These are phyloP conservation scores for Monocercomonoides exilis DNA, from an alignment of 78 protist genomes.

Conservation along the genomic window DNA sequence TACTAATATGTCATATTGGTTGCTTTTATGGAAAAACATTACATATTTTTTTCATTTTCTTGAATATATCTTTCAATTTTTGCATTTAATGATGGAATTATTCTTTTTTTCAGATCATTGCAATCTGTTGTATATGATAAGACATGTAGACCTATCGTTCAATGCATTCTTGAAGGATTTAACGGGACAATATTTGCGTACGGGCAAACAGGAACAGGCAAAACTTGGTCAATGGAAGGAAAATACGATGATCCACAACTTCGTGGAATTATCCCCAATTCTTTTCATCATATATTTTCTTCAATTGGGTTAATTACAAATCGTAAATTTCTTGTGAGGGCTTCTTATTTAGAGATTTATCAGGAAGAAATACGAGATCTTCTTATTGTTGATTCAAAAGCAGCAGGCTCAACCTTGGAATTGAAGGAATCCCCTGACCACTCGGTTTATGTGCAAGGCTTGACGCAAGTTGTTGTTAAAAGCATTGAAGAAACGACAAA, in stretches of 20 bases:
- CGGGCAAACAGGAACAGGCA: constrained; percentile 7
- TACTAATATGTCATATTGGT: too few species aligned
- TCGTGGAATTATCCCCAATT: constrained; percentile 13
- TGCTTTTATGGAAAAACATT: too few species aligned
- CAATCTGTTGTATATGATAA: neutral
- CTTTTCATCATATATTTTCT: constrained; percentile 12
- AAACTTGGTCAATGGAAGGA: constrained; percentile 6
- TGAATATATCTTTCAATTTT: neutral
- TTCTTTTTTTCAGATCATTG: neutral
- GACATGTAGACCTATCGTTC: neutral
- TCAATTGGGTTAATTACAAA: neutral
- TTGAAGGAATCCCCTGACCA: neutral
- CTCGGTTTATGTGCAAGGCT: neutral
- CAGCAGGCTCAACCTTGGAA: neutral
- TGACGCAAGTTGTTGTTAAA: neutral
- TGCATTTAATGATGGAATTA: neutral
- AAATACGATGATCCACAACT: neutral
- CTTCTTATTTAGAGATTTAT: neutral
- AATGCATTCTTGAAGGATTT: neutral
- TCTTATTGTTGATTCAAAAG: neutral
- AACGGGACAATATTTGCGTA: constrained; percentile 13
- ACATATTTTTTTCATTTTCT: neutral
- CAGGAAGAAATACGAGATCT: constrained; percentile 14
- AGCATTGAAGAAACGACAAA: neutral
- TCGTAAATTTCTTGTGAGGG: constrained; percentile 8